phyloP scores from a whole-genome alignment of 228 moss, liverwort and hornwort genomes.

The Sphagnum fallax region DNA sequence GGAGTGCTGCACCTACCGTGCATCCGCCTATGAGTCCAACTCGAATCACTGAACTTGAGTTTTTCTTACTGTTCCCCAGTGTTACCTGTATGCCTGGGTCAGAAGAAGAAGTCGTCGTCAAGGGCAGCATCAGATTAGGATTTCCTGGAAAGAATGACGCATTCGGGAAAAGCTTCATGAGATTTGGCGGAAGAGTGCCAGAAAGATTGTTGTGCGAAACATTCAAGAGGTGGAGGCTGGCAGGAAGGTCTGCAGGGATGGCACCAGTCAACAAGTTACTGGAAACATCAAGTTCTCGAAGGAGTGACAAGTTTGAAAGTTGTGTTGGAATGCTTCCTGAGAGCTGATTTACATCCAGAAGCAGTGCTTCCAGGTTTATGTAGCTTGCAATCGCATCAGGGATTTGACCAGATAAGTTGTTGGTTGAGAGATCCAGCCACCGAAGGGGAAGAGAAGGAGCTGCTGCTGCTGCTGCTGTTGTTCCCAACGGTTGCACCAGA shows the following conservation, averaged over 20 bases:
- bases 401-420: conserved; percentile 35
- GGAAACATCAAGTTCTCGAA: conserved; percentile 67
- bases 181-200: conserved; percentile 43
- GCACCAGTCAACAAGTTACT: conserved; percentile 47
- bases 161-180: conserved; percentile 32
- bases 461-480: conserved; percentile 10
- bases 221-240: conserved; percentile 35
- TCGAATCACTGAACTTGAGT: conserved; percentile 30
- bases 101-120: conserved; percentile 12
- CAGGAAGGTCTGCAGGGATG: conserved; percentile 40
- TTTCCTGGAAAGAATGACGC: conserved; percentile 74
- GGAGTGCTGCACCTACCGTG: conserved; percentile 50
- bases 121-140: conserved; percentile 29
- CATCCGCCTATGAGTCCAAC: conserved; percentile 62
- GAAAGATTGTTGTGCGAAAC: conserved; percentile 65
- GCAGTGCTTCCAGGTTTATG: conserved; percentile 33
- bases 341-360: conserved; percentile 52
- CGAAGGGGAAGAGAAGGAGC: conserved; percentile 20
- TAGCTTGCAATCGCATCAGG: conserved; percentile 42
- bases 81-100: conserved; percentile 15
- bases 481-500: conserved; percentile 22
- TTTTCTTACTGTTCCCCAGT: conserved; percentile 18
- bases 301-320: conserved; percentile 33
- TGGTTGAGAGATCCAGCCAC: conserved; percentile 57
- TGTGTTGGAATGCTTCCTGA: conserved; percentile 44